phyloP scores from a whole-genome alignment of 345 rosid genomes.

The Carallia pectinifolia region DNA sequence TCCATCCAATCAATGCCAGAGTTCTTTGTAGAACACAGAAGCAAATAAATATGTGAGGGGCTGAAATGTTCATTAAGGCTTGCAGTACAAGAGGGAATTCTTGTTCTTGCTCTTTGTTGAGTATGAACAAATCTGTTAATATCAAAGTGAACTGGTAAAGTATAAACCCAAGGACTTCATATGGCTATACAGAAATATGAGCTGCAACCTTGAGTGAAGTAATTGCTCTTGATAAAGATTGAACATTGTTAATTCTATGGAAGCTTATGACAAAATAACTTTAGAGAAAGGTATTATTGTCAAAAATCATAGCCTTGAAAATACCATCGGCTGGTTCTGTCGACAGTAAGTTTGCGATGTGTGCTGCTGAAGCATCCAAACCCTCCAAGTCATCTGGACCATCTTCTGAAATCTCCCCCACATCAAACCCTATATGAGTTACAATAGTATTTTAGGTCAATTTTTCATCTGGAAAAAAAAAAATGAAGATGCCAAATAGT shows the following conservation, averaged over 20 bases:
- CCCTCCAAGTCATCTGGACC: conserved; percentile 35
- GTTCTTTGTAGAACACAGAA: background rate
- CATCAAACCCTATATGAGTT: conserved; percentile 26
- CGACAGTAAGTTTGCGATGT: conserved; percentile 34
- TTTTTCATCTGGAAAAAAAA: background rate
- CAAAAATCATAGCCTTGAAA: background rate
- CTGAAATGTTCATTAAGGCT: too few relatives aligned
- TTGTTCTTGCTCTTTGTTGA: too few relatives aligned
- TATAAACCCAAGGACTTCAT: background rate
- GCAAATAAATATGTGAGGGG: too few relatives aligned
- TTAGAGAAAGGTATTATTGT: background rate
- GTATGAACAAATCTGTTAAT: too few relatives aligned
- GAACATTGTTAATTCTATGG: background rate
- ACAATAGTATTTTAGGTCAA: background rate
- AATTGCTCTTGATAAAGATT: background rate
- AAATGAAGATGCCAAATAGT: background rate
- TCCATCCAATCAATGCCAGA: background rate
- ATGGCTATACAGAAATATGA: background rate
- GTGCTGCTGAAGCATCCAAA: conserved; percentile 39
- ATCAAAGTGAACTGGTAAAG: background rate
- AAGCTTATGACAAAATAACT: background rate
- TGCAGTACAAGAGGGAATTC: too few relatives aligned
- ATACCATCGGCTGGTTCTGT: conserved; percentile 36
- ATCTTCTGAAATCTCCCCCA: conserved; percentile 30
- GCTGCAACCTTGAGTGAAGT: conserved; percentile 1